Evolutionary conservation across 768 basidiomycete genomes (phyloP), one percentile per base, ranked within the genome.

Genomic region (Amanita phalloides): DNA sequence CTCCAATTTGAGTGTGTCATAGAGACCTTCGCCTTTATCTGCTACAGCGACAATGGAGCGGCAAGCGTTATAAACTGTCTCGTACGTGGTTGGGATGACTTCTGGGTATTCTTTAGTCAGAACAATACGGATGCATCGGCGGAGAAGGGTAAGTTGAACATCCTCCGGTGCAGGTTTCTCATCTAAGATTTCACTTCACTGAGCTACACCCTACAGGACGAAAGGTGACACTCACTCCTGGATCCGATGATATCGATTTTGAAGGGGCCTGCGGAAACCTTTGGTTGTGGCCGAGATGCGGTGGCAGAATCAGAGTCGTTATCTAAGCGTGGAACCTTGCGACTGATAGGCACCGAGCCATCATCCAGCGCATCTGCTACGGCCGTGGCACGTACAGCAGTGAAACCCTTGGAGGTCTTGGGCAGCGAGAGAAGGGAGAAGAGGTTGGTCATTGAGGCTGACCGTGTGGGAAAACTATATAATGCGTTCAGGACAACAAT

Each of bases 241-340:
- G 68, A 63, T 11, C 78, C 75, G 25, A 71, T 61, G 32, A 87
- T 62, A 26, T 66, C 65, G 35, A 86, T 71, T 49, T 62, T 71
- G 35, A 75, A 57, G n/a, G 78, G 70, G 1, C 70, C 74, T 13
- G 55, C 60, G 4, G 52, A 32, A 28, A 25, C 26, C 32, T 28
- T 41, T 41, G 52, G n/a, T 54, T 42, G 56, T 56, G 69, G 72
- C 62, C 86, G 79, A 65, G 73, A 79, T 58, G 81, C 78, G 64
- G 81, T 79, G 57, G 76, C 76, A 58, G 81, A 75, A 68, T 86
- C 84, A 66, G 76, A 79, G 71, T 84, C 81, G 59, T 69, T 68
- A 56, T 75, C 76, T 66, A 84, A 69, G 56, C 84, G 81, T 55
- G 82, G 74, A 53, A 77, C 78, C 72, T 89, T 88, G 66, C 74